A percentile compares a stretch with the other conserved stretches of the same genome.
Evolutionary conservation across 352 stramenopile genomes (phyloP).

Genomic region (Phytophthora aleatoria): DNA sequence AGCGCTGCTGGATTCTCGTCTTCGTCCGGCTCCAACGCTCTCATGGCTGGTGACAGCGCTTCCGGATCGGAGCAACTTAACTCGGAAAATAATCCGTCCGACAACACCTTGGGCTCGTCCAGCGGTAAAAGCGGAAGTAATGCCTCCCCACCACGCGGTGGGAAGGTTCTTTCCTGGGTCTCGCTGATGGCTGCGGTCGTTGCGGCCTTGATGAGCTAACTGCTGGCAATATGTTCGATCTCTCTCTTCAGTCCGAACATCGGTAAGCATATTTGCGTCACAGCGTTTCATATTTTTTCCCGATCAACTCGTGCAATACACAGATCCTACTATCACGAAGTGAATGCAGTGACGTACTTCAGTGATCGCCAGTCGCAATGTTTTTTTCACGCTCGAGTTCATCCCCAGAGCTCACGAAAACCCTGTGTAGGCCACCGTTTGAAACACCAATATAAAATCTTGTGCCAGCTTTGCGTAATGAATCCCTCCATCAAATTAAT

Average conservation of each 20-base stretch:
- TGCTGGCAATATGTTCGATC: neutral
- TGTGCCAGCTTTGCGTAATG: too few species aligned
- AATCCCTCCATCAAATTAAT: too few species aligned
- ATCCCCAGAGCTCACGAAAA: too few species aligned
- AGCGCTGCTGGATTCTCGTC: neutral
- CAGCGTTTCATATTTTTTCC: neutral
- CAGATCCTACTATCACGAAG: too few species aligned
- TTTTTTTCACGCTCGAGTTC: too few species aligned
- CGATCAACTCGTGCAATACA: too few species aligned
- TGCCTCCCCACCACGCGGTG: neutral
- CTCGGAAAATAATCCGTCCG: constrained; percentile 4
- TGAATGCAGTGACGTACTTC: too few species aligned
- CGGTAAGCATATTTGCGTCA: too few species aligned
- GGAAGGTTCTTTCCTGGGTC: constrained; percentile 5
- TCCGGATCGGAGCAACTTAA: constrained; percentile 1
- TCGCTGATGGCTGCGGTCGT: neutral
- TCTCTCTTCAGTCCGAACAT: neutral
- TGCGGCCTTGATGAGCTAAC: constrained; percentile 7
- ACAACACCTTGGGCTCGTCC: constrained; percentile 6
- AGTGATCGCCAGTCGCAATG: too few species aligned
- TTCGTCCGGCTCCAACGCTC: constrained; percentile 2
- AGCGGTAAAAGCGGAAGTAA: constrained; percentile 6
- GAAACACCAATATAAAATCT: too few species aligned
- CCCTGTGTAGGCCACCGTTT: too few species aligned
- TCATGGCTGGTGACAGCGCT: neutral